Conservation (phyloP, 441 rosid genomes). For the Erodium chrysanthum region DNA sequence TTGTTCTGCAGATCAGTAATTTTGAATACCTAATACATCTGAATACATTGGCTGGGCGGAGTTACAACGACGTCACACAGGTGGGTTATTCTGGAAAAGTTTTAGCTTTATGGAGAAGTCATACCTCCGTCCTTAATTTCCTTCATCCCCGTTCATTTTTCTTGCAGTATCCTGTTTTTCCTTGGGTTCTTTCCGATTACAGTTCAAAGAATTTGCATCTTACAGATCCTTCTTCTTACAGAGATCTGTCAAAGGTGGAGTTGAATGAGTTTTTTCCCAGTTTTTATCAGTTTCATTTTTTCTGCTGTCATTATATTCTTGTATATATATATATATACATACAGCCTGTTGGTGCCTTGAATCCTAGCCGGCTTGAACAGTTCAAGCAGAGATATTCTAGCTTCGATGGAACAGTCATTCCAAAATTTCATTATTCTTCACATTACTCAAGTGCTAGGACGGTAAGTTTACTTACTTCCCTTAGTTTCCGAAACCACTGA, state of each 20-base stretch:
- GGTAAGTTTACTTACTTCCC: slow-evolving; percentile 34
- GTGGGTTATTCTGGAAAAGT: slow-evolving; percentile 17
- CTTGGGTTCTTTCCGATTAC: slow-evolving; percentile 93
- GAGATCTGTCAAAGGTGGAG: slow-evolving; percentile 95
- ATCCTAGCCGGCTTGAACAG: slow-evolving; percentile 69
- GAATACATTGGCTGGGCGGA: slow-evolving; percentile 97
- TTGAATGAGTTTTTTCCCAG: slow-evolving; percentile 25
- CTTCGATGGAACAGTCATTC: slow-evolving; percentile 96
- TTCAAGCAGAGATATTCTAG: slow-evolving; percentile 96
- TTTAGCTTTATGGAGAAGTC: not conserved
- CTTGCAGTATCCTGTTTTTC: slow-evolving; percentile 98
- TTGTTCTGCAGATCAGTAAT: slow-evolving; percentile 85
- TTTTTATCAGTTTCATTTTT: slow-evolving; percentile 14
- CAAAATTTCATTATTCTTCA: slow-evolving; percentile 97
- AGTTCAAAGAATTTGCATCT: slow-evolving; percentile 70
- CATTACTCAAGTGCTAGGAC: slow-evolving; percentile 99
- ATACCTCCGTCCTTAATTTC: slow-evolving; percentile 8
- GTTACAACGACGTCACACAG: slow-evolving; percentile 99
- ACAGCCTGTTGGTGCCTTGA: slow-evolving; percentile 98
- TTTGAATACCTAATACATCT: slow-evolving; percentile 96
- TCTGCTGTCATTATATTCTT: slow-evolving; percentile 23
- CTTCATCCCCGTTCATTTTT: slow-evolving; percentile 14
- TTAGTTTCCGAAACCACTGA: slow-evolving; percentile 7
- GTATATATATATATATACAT: slow-evolving; percentile 15
- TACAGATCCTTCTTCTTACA: slow-evolving; percentile 70